Evolutionary conservation across 139 green algal species (phyloP), one percentile per base, ranked within the genome.

Genomic region (Volvox africanus): DNA sequence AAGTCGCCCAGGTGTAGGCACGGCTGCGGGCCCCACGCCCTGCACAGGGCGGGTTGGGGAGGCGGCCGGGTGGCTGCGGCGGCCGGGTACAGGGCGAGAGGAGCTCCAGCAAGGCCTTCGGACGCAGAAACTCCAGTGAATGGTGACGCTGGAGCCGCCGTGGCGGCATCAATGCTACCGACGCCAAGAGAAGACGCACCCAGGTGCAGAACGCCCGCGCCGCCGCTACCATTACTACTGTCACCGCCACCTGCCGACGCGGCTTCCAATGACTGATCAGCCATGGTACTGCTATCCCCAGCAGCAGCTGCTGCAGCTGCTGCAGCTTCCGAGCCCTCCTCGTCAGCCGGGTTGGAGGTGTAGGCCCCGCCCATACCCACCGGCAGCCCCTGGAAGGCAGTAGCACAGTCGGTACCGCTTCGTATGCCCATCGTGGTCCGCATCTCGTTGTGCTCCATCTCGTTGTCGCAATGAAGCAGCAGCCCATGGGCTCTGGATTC

Each of bases 1-100:
- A 65, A 26, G 19, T 84, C 78, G 17, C 78, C 36, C 78, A 84
- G 78, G 78, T 84, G 62, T 24, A 84, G n/a, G 36, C 78, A 36
- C 20, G 78, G 78, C 1, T 37, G 78, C 44, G 24, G 73, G 24
- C 24, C 16, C 73, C 28, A 80, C 73, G 73, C 73, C 73, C 28
- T 32, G 28, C 28, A n/a, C 26, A 32, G 28, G 22, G 26, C 73
- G 24, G 73, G 30, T 35, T 55, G 32, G 20, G 2, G 11, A 30
- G 75, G 75, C 30, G 30, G 30, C 1, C 18, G 32, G 75, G 30
- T 30, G 75, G 75, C 75, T 21, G 75, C 75, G 32, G 75, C 75
- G 75, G 75, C 30, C 30, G 21, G 65, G 11, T 16, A 73, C 44
- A 55, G 44, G 44, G 44, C 44, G 44, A 14, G 44, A 55, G 44